phyloP scores from a whole-genome alignment of 805 yeast genomes.

The Pichia thaimueangensis region DNA sequence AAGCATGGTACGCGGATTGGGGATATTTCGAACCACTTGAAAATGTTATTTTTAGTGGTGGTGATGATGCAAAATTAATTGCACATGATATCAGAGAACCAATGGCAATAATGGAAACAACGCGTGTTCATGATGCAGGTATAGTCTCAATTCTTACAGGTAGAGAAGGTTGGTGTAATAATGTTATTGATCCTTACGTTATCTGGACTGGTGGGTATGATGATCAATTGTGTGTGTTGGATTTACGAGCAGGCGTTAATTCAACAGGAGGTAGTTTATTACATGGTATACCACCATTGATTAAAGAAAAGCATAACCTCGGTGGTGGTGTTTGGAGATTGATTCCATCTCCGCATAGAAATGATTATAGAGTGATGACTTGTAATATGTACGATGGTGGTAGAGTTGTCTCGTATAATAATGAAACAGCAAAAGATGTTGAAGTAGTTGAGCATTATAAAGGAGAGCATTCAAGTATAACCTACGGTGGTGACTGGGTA shows the following conservation, averaged over 20 bases:
- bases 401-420: constrained; percentile 44
- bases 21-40: constrained; percentile 48
- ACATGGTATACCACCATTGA: constrained; percentile 46
- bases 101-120: constrained; percentile 32
- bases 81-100: constrained; percentile 61
- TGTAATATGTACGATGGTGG: constrained; percentile 98
- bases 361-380: constrained; percentile 48
- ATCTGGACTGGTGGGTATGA: constrained; percentile 92
- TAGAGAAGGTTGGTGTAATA: constrained; percentile 35
- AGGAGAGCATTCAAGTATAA: constrained; percentile 82
- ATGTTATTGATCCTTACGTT: constrained; percentile 32
- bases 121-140: constrained; percentile 81
- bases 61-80: constrained; percentile 74
- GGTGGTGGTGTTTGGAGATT: constrained; percentile 98
- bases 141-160: constrained; percentile 72
- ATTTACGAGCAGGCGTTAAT: constrained; percentile 46
- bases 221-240: constrained; percentile 65
- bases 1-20: constrained; percentile 85
- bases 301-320: constrained; percentile 40
- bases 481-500: constrained; percentile 92
- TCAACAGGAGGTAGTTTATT: constrained; percentile 14
- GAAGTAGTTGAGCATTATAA: constrained; percentile 42
- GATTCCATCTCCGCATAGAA: constrained; percentile 47
- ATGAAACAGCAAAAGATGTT: constrained; percentile 19
- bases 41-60: constrained; percentile 73